Conservation (phyloP, 768 basidiomycete species). For the Panellus pusillus region DNA sequence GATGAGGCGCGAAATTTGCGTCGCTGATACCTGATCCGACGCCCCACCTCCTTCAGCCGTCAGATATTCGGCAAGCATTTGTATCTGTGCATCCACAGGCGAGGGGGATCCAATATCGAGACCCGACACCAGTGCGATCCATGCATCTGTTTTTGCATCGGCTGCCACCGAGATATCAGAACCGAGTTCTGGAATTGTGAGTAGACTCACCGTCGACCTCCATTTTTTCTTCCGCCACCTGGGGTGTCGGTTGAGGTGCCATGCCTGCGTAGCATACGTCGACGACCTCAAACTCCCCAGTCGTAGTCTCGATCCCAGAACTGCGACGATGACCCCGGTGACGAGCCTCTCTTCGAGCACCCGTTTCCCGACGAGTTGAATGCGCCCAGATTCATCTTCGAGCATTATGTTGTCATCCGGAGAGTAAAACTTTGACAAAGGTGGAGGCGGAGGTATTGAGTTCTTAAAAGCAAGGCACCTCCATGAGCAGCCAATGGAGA, state of each 20-base stretch:
- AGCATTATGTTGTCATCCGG: conserved; percentile 80
- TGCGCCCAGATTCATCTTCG: conserved; percentile 95
- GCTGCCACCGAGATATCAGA: conserved; percentile 9
- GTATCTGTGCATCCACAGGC: conserved; percentile 68
- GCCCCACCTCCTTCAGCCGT: conserved; percentile 77
- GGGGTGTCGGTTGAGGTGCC: conserved; percentile 56
- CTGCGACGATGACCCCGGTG: conserved; percentile 90
- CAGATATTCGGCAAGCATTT: conserved; percentile 90
- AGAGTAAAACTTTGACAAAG: conserved; percentile 71
- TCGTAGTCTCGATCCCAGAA: conserved; percentile 87
- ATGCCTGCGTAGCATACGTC: conserved; percentile 86
- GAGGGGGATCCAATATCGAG: conserved; percentile 71
- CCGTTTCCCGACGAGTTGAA: conserved; percentile 78
- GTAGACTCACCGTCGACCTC: conserved; percentile 63
- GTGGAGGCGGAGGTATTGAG: conserved; percentile 84
- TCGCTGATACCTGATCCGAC: conserved; percentile 61
- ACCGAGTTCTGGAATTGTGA: background rate
- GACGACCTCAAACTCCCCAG: conserved; percentile 91
- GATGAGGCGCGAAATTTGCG: conserved; percentile 80
- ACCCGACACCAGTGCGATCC: conserved; percentile 86
- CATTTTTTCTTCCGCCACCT: conserved; percentile 46
- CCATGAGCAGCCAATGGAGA: conserved; percentile 7
- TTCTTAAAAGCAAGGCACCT: conserved; percentile 50
- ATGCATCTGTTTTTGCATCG: conserved; percentile 51
- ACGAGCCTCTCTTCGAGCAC: conserved; percentile 66